Evolutionary conservation across 2,329 filamentous ascomycete species (phyloP), one percentile per base, ranked within the genome.

Genomic region (Fusarium drepaniforme): DNA sequence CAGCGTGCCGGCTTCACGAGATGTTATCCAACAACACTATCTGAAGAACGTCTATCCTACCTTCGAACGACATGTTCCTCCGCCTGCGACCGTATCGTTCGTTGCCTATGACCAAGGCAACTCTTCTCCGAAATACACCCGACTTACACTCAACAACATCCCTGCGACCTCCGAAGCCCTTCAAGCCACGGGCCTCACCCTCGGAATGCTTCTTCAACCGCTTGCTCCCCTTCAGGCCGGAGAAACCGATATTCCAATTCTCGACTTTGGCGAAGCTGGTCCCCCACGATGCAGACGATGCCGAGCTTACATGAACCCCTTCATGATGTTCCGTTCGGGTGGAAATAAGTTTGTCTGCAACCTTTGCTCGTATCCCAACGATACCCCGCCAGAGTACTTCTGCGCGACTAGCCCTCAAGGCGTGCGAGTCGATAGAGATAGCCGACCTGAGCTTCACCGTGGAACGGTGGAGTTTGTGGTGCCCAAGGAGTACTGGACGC

Each of bases 301-400:
- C 86, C 90, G 97, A 81, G 93, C 96, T 16, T 99, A 99, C 84
- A 97, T 99, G 85, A 99, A 99, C 81, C 97, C 97, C 2, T 99
- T 99, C 82, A 98, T 99, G 97, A 94, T 96, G 81, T 99, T 99
- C 88, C 91, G 93, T 69, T 93, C 93, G 18, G 96, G 96, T 42
- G 97, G 97, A 67, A 98, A 96, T 85, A 98, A 97, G 82, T 97
- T 98, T 82, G 95, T 98, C 63, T 99, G 97, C 86, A 99, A 99
- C 81, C 94, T 99, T 85, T 99, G 97, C 86, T 97, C 94, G 25
- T 97, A 98, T 82, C 95, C 97, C 60, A 99, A 98, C 82, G 97
- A 99, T 80, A 97, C 97, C 1, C 88, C 95, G 0, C 85, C 94
- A 1, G 96, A 98, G 81, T 99, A 99, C 84, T 99, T 97, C 82